phyloP scores from a whole-genome alignment of 2,329 filamentous ascomycete genomes.

The Lachnum nothofagi region DNA sequence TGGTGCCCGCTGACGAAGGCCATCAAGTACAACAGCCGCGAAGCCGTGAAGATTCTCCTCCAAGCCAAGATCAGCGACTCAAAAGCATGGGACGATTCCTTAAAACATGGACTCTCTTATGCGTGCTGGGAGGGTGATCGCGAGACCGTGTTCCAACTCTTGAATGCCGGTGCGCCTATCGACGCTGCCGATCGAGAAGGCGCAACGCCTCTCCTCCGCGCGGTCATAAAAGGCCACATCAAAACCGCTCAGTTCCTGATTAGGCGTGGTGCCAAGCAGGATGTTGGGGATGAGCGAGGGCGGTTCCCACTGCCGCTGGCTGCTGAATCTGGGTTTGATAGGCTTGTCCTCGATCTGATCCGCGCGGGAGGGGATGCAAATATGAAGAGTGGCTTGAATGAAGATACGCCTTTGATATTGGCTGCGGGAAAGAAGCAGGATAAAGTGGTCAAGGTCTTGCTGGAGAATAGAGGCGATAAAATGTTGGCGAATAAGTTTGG shows the following conservation, averaged over 20 bases:
- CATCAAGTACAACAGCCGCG: slow-evolving; percentile 10
- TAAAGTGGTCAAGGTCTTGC: slow-evolving; percentile 12
- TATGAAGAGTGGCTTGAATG: slow-evolving; percentile 13
- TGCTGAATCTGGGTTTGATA: slow-evolving; percentile 7
- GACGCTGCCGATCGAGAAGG: slow-evolving; percentile 2
- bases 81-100: neutral
- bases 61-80: neutral
- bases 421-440: slow-evolving; percentile 8
- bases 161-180: slow-evolving; percentile 12
- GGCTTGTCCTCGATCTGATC: slow-evolving; percentile 14
- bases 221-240: slow-evolving; percentile 5
- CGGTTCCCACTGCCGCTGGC: slow-evolving; percentile 11
- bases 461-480: slow-evolving; percentile 7
- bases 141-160: slow-evolving; percentile 2
- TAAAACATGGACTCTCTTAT: slow-evolving; percentile 6
- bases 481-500: slow-evolving; percentile 11
- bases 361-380: slow-evolving; percentile 12
- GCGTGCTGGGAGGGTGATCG: slow-evolving; percentile 3
- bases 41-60: slow-evolving; percentile 6
- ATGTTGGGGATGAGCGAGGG: slow-evolving; percentile 9
- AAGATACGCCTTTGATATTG: slow-evolving; percentile 14
- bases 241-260: slow-evolving; percentile 14
- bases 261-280: slow-evolving; percentile 7
- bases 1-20: slow-evolving; percentile 5
- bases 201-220: slow-evolving; percentile 6